Conservation (phyloP, 2,329 filamentous ascomycete genomes). For the Aspergillus sp. region DNA sequence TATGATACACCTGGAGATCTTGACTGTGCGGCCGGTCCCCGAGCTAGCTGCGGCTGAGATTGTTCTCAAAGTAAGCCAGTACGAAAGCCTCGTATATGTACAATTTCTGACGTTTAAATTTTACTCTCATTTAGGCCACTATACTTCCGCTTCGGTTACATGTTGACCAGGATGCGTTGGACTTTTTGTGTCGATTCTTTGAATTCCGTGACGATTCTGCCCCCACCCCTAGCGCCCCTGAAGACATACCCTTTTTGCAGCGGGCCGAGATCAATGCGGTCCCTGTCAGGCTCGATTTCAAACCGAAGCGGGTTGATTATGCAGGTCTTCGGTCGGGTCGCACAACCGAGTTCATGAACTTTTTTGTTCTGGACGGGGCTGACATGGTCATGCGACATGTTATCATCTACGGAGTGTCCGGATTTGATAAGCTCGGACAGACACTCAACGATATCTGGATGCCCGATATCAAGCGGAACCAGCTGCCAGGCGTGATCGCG, state of each 20-base stretch:
- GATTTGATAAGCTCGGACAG: conserved; percentile 85
- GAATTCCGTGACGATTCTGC: conserved; percentile 83
- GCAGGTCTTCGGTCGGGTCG: conserved; percentile 86
- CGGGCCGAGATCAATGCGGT: conserved; percentile 83
- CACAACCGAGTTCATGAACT: conserved; percentile 99
- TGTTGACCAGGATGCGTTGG: conserved; percentile 94
- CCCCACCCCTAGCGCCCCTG: conserved; percentile 55
- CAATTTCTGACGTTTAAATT: conserved; percentile 12
- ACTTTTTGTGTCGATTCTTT: conserved; percentile 97
- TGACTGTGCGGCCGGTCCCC: conserved; percentile 82
- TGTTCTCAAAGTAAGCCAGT: conserved; percentile 63
- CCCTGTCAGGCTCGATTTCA: conserved; percentile 87
- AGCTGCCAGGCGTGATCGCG: conserved; percentile 83
- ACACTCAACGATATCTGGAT: conserved; percentile 96
- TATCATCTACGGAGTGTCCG: conserved; percentile 88
- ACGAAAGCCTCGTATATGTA: background rate
- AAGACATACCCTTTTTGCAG: conserved; percentile 83
- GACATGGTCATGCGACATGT: conserved; percentile 83
- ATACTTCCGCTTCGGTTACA: conserved; percentile 85
- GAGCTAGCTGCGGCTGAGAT: conserved; percentile 87
- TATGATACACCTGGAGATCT: conserved; percentile 86
- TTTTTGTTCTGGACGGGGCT: conserved; percentile 85
- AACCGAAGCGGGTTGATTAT: conserved; percentile 97
- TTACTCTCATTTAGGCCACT: conserved; percentile 49
- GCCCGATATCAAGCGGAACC: conserved; percentile 85